phyloP scores from a whole-genome alignment of 192 early-diverging fungal species.

The Coemansia sp. region DNA sequence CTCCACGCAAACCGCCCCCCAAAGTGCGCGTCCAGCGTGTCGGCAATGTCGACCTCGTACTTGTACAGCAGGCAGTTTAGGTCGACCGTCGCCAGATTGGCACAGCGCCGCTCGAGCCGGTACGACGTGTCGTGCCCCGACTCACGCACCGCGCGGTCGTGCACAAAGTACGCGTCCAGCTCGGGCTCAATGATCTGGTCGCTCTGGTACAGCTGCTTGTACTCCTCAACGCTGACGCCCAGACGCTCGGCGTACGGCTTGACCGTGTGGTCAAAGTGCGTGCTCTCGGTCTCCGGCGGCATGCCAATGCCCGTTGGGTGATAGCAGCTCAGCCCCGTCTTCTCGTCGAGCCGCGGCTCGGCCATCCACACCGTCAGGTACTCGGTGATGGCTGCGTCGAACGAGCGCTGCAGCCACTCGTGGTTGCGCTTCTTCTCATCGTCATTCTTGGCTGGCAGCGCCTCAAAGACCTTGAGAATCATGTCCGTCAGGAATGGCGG shows the following conservation, averaged over 20 bases:
- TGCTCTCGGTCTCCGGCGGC: slow-evolving; percentile 96
- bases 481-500: slow-evolving; percentile 99
- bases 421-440: slow-evolving; percentile 52
- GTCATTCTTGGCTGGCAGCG: slow-evolving; percentile 48
- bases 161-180: slow-evolving; percentile 93
- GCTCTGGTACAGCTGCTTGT: slow-evolving; percentile 67
- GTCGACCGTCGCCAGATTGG: slow-evolving; percentile 90
- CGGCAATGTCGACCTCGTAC: slow-evolving; percentile 90
- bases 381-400: slow-evolving; percentile 85
- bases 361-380: slow-evolving; percentile 90
- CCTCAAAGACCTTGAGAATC: slow-evolving; percentile 75
- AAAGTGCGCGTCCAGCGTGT: slow-evolving; percentile 61
- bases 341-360: slow-evolving; percentile 69
- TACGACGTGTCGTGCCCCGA: slow-evolving; percentile 98
- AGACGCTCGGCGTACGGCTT: slow-evolving; percentile 70
- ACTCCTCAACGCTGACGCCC: slow-evolving; percentile 68
- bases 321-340: slow-evolving; percentile 78
- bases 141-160: slow-evolving; percentile 96
- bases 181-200: slow-evolving; percentile 72
- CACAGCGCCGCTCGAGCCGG: slow-evolving; percentile 86
- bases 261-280: slow-evolving; percentile 85
- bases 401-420: slow-evolving; percentile 66
- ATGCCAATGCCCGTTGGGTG: slow-evolving; percentile 89
- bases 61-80: slow-evolving; percentile 92
- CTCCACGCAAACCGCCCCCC: slow-evolving; percentile 52